Percentiles rank a stretch among this genome's conserved stretches.
Conservation (phyloP, 352 stramenopile species). For the Globisporangium nunn region DNA sequence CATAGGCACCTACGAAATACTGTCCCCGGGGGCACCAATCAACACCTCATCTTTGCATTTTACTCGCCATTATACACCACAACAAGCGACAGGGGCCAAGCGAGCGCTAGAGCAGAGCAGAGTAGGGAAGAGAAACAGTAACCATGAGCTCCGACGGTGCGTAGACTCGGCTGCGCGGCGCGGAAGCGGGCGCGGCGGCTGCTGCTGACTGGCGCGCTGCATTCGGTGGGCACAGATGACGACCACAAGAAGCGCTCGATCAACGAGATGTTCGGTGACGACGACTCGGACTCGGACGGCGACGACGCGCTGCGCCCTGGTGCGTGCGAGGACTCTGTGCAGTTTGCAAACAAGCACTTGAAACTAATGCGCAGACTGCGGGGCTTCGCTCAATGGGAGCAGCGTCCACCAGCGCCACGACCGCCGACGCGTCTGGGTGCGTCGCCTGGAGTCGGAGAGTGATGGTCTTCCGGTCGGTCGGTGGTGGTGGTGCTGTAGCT, state of each 20-base stretch:
- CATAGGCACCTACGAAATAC: background rate
- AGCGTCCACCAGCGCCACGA: constrained; percentile 35
- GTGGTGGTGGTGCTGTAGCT: background rate
- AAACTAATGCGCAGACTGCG: background rate
- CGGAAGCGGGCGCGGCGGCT: background rate
- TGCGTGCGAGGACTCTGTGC: constrained; percentile 11
- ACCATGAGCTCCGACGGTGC: constrained; percentile 59
- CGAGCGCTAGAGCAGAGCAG: background rate
- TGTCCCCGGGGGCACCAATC: background rate
- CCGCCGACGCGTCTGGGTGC: constrained; percentile 67
- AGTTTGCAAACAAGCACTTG: background rate
- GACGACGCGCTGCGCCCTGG: constrained; percentile 44
- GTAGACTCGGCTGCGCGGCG: constrained; percentile 3
- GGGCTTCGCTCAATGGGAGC: background rate
- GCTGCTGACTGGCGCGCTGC: background rate
- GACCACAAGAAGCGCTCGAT: constrained; percentile 82
- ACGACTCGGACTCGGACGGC: constrained; percentile 70
- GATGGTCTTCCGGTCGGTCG: background rate
- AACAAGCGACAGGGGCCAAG: background rate
- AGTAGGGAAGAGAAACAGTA: constrained; percentile 8
- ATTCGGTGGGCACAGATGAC: constrained; percentile 32
- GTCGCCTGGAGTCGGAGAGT: background rate
- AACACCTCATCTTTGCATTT: background rate
- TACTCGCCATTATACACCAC: background rate
- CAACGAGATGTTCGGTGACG: constrained; percentile 85